Evolutionary conservation across 768 basidiomycete genomes (phyloP), one percentile per base, ranked within the genome.

Genomic region (Boletus insuetus): DNA sequence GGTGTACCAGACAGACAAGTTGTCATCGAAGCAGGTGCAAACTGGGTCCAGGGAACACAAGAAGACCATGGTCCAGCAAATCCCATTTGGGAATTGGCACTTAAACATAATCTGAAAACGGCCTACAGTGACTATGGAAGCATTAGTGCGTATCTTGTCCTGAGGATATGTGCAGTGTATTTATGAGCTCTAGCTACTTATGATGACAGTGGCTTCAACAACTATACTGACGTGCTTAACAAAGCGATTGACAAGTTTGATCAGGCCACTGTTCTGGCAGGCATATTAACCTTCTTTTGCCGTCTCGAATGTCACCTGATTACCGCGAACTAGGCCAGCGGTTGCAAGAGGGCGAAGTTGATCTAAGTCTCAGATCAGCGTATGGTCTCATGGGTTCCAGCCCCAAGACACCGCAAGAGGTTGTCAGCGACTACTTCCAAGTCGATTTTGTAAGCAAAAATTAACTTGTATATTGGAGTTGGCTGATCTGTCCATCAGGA

Each of bases 1-100:
- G 84, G 77, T 29, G 70, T 55, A 0, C 42, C 64, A 0, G 72
- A 67, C 2, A 65, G 65, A 49, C 58, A 76, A 34, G 73, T 74
- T 53, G 75, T 75, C 6, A 67, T 87, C 38, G 86, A 89, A 63
- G 64, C 73, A 7, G 84, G 83, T 40, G 75, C 85, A 8, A 84
- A 84, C 58, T 86, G 85, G 84, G 71, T 86, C 32, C 83, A 81
- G 52, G 81, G 79, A 24, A 78, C 77, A 0, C 81, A 82, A 54
- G 64, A 69, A 3, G 78, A 72, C 2, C 60, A 74, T 34, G 84
- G 82, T 3, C 73, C 76, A 22, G 73, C 75, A 7, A 88, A 88
- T 62, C 86, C 87, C 1, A 82, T 88, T 16, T 80, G 79, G 64
- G 68, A 69, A 19, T 73, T 88, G 46, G 83, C 81, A 24, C 71